Evolutionary conservation across 1,284 basidiomycete species (phyloP).

Genomic region (Leccinum subfulvum): DNA sequence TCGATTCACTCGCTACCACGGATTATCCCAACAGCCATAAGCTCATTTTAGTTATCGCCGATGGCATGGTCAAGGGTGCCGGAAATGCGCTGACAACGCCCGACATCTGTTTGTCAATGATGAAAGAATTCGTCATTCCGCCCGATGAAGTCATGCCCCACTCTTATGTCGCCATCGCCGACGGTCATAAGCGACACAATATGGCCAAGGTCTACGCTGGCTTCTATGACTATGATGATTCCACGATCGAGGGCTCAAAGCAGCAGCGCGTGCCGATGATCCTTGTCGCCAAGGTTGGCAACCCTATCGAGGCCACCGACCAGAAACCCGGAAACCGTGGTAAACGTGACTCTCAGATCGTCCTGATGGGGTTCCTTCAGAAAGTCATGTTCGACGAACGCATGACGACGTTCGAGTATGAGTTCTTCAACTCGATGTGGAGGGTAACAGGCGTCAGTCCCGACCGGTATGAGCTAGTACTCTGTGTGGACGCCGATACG

Average conservation of each 20-base stretch:
- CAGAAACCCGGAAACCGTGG: constrained; percentile 97
- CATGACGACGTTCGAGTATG: constrained; percentile 99
- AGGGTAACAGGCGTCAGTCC: constrained; percentile 93
- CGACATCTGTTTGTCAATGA: constrained; percentile 94
- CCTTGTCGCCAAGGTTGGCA: constrained; percentile 92
- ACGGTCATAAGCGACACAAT: constrained; percentile 98
- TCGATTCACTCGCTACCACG: constrained; percentile 97
- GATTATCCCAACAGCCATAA: constrained; percentile 99
- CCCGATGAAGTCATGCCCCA: constrained; percentile 89
- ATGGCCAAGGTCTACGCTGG: constrained; percentile 99
- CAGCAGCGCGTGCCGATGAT: constrained; percentile 97
- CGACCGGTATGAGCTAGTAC: constrained; percentile 92
- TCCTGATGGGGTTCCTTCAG: constrained; percentile 96
- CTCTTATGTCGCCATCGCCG: constrained; percentile 97
- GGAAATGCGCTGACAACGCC: constrained; percentile 88
- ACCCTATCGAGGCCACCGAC: constrained; percentile 85
- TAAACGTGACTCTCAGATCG: constrained; percentile 97
- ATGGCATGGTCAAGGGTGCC: constrained; percentile 97
- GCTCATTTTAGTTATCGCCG: constrained; percentile 92
- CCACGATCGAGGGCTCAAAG: constrained; percentile 89
- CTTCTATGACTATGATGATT: constrained; percentile 94
- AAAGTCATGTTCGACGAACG: constrained; percentile 99
- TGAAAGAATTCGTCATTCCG: constrained; percentile 91
- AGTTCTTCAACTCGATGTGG: constrained; percentile 98
- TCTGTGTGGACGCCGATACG: constrained; percentile 99